phyloP scores from a whole-genome alignment of 257 asterid species.

The Solanum pinnatisectum region DNA sequence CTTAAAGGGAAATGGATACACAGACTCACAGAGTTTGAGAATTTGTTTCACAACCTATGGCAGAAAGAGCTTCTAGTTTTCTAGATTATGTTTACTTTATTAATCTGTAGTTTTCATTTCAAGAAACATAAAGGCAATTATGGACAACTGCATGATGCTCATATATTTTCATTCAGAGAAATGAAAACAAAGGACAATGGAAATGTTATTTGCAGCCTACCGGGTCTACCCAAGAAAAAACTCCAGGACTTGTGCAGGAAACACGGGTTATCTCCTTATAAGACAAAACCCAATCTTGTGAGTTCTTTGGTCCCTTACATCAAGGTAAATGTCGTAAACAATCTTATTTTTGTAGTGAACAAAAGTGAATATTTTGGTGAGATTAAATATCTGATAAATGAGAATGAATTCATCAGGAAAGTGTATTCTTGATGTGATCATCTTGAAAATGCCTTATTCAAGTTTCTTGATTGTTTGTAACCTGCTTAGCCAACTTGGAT shows the following conservation, averaged over 20 bases:
- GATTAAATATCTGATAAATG: not conserved
- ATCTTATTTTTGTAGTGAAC: not conserved
- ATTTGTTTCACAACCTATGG: not conserved
- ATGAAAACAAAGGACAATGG: not conserved
- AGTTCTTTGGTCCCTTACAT: not conserved
- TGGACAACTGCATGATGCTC: not conserved
- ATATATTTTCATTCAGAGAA: not conserved
- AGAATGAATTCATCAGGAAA: not conserved
- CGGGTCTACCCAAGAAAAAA: not conserved
- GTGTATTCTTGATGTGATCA: not conserved
- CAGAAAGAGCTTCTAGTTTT: not conserved
- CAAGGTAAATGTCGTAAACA: not conserved
- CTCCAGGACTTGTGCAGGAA: constrained; percentile 5
- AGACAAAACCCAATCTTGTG: not conserved
- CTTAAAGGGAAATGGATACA: not conserved
- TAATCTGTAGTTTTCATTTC: not conserved
- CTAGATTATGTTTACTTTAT: not conserved
- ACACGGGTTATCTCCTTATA: constrained; percentile 2
- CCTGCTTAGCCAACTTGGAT: not conserved
- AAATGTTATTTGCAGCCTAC: not conserved
- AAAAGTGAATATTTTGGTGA: not conserved
- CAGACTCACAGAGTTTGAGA: not conserved
- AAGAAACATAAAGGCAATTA: not conserved
- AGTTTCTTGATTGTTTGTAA: not conserved
- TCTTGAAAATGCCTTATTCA: not conserved